Percentiles rank a stretch among this genome's conserved stretches.
Evolutionary conservation across 306 rosid genomes (phyloP).

Genomic region (Acacia confusa): DNA sequence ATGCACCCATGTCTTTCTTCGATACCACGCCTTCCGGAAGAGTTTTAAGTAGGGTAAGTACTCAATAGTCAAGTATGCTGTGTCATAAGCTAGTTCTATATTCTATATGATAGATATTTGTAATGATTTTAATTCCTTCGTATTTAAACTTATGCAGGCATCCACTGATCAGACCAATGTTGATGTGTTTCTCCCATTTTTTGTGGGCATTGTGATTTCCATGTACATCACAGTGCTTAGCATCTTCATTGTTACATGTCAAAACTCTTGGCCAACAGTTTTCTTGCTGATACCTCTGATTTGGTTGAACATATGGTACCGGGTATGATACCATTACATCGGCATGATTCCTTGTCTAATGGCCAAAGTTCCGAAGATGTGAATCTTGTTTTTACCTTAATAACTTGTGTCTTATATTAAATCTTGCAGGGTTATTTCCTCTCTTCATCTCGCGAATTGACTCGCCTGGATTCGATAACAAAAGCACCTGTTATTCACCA

Average conservation of each 20-base stretch:
- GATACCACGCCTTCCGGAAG: slow-evolving; percentile 99
- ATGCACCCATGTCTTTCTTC: slow-evolving; percentile 97
- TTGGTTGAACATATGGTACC: slow-evolving; percentile 92
- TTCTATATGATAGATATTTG: not conserved
- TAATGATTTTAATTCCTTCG: not conserved
- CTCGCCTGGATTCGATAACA: slow-evolving; percentile 87
- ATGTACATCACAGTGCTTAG: slow-evolving; percentile 78
- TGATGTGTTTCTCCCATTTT: slow-evolving; percentile 72
- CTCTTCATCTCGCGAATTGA: slow-evolving; percentile 83
- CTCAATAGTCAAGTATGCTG: not conserved
- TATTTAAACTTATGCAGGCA: slow-evolving; percentile 49
- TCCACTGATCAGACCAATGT: slow-evolving; percentile 94
- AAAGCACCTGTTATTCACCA: slow-evolving; percentile 96
- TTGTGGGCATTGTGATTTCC: slow-evolving; percentile 49
- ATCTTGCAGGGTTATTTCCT: slow-evolving; percentile 73
- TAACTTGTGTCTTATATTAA: not conserved
- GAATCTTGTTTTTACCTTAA: not conserved
- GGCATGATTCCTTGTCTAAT: not conserved
- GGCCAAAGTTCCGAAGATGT: not conserved
- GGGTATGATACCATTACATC: slow-evolving; percentile 53
- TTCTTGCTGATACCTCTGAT: slow-evolving; percentile 81
- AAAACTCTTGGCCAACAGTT: slow-evolving; percentile 91
- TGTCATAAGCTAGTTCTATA: not conserved
- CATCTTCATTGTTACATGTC: slow-evolving; percentile 68
- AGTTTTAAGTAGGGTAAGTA: slow-evolving; percentile 86